Evolutionary conservation across 306 rosid species (phyloP).

Genomic region (Trichosanthes truncata): DNA sequence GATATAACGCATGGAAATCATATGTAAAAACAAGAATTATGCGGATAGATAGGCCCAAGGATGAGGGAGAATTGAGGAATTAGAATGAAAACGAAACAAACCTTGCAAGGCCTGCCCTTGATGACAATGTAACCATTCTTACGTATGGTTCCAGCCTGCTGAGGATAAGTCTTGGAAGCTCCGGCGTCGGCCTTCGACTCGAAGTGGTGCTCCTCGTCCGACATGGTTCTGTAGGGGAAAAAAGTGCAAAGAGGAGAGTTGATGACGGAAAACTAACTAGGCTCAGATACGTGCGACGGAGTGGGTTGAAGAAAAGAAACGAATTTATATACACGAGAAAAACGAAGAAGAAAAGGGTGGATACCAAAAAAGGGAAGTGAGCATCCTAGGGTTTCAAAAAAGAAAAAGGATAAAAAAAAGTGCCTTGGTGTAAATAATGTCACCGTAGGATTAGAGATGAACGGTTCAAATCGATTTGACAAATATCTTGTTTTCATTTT

Average conservation of each 20-base stretch:
- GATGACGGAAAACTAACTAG: not conserved
- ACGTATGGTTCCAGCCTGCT: conserved; percentile 95
- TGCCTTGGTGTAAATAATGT: not conserved
- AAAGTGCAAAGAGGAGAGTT: not conserved
- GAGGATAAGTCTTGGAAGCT: conserved; percentile 92
- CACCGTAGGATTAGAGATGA: not conserved
- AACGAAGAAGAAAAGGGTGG: not conserved
- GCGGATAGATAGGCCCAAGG: not conserved
- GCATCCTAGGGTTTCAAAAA: not conserved
- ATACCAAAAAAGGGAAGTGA: not conserved
- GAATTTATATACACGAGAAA: not conserved
- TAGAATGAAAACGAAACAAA: not conserved
- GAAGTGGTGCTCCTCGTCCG: conserved; percentile 98
- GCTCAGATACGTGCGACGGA: not conserved
- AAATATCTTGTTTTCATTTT: not conserved
- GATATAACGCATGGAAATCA: not conserved
- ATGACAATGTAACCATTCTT: conserved; percentile 89
- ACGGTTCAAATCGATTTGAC: not conserved
- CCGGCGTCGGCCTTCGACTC: conserved; percentile 98
- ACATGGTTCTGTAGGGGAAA: conserved; percentile 31
- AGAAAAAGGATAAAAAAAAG: not conserved
- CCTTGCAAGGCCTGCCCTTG: conserved; percentile 96
- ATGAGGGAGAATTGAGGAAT: not conserved
- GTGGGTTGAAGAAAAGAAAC: not conserved
- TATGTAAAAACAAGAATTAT: not conserved